Evolutionary conservation across 805 yeast genomes (phyloP).

Genomic region (Wickerhamiella australiensis): DNA sequence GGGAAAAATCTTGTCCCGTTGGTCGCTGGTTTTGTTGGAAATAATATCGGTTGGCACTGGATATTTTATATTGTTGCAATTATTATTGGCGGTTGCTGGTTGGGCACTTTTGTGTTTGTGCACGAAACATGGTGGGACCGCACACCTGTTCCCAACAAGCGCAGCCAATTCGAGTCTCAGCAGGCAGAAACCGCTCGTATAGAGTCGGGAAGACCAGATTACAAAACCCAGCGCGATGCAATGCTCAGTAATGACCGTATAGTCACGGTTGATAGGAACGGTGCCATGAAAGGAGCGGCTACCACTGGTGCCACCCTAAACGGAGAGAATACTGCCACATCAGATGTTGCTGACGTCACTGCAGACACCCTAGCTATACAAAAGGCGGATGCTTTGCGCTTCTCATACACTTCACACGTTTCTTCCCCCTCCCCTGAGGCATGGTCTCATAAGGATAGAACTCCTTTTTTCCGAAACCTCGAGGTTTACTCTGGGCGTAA

Average conservation of each 20-base stretch:
- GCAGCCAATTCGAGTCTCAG: slow-evolving; percentile 38
- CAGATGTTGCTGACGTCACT: no score
- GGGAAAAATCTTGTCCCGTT: slow-evolving; percentile 51
- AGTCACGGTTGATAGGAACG: not conserved
- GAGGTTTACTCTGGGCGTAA: slow-evolving; percentile 40
- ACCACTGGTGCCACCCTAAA: not conserved
- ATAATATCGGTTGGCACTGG: slow-evolving; percentile 44
- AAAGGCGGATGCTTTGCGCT: no score
- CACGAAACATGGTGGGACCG: slow-evolving; percentile 59
- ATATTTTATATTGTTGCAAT: slow-evolving; percentile 47
- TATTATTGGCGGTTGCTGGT: slow-evolving; percentile 37
- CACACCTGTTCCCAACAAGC: slow-evolving; percentile 38
- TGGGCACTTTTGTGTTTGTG: slow-evolving; percentile 40
- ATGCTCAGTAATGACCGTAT: not conserved
- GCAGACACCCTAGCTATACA: no score
- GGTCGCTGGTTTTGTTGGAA: slow-evolving; percentile 42
- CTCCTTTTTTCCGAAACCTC: slow-evolving; percentile 29
- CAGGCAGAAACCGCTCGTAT: slow-evolving; percentile 34
- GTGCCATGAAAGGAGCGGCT: not conserved
- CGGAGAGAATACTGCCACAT: no score
- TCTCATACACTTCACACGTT: not conserved
- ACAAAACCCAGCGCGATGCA: not conserved
- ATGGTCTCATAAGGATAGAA: slow-evolving; percentile 7
- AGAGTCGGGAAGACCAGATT: not conserved
- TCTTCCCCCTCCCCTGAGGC: not conserved